Base-by-base conservation (phyloP, 2,329 filamentous ascomycete genomes). In the Orbilia javanica region DNA sequence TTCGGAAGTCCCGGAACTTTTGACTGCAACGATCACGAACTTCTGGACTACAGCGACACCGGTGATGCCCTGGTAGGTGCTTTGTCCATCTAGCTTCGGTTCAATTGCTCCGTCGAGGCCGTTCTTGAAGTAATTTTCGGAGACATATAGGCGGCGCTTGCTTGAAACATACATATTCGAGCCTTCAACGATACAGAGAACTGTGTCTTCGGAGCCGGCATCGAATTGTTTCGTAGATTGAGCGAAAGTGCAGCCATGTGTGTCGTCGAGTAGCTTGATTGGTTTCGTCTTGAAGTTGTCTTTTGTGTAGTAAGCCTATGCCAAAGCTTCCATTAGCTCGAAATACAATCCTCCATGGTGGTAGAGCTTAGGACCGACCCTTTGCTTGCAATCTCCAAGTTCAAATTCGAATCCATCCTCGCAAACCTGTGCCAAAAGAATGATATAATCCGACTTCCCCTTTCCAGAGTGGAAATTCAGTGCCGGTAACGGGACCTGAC, bases 181-280 rank as follows among this genome's bases (percentile, higher is more conserved):
- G 70, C 94, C 93, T 71, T 88, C 88, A 42, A 92, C 89, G 64
- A 97, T 91, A 84, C 96, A 99, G 66, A 98, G 85, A 64, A 95
- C 88, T 67, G 94, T 89, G 80, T 91, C 87, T 0, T 88, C 85
- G 67, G 90, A 85, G 77, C 91, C 91, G 10, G 90, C 90, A 36
- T 89, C 89, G 83, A 99, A 97, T 48, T 90, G 84, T 4, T 89
- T 87, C 11, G 92, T 90, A 13, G 90, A 89, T 82, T 93, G 93
- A 64, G 96, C 95, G 93, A 95, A 99, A 83, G 91, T 89, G 84
- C 96, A 99, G 79, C 92, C 91, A 60, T 89, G 87, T 1, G 92
- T 92, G 80, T 90, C 88, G 48, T 88, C 86, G 65, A 91, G 88
- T 75, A 97, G 87, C 4, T 87, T 84, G 80, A 92, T 88, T 64